Base-by-base conservation (phyloP, 2,329 filamentous ascomycete species). In the Penicillium sp. region DNA sequence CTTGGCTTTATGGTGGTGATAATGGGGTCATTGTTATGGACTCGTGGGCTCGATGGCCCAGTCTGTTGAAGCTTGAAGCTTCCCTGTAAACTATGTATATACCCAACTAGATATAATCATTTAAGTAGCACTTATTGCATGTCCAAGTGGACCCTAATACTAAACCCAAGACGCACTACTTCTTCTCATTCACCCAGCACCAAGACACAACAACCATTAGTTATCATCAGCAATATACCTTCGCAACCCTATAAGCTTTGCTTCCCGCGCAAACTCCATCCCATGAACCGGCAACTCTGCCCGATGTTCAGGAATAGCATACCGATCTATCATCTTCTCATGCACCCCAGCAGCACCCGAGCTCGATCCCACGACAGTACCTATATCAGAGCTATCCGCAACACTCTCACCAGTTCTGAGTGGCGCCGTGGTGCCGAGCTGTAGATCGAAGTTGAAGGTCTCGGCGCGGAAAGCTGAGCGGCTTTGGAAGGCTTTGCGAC, bases 11-110 rank as follows among this genome's bases (percentile, higher is more conserved):
- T 84, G 70, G 73, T 85, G 2, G 70, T 82, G 3, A 78, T 86
- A 33, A 80, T 83, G 76, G 84, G 84, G 10, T 82, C 82, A 63
- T 79, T 86, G 64, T 68, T 76, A 58, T 86, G 84, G 84, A 82
- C 76, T 39, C 53, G 60, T 22, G 77, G 77, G 31, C 76, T 77
- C 63, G 66, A 57, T 44, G 56, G 63, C 10, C 67, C 71, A 13
- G 63, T 71, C 37, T 78, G 75, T 69, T 59, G 52, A 49, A 49
- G 13, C 43, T 33, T 44, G 35, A 26, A 29, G n/a, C 22, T 27
- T 27, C 7, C 3, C 10, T 8, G 26, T 46, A 46, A 46, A 22
- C n/a, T 46, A 21, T 33, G 3, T 22, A 41, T 41, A 22, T 22
- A 41, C 19, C 10, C 39, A 47, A n/a, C n/a, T 47, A 14, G n/a